A percentile compares a stretch with the other conserved stretches of the same genome.
Conservation (phyloP, 345 rosid species). For the Bretschneidera sinensis region DNA sequence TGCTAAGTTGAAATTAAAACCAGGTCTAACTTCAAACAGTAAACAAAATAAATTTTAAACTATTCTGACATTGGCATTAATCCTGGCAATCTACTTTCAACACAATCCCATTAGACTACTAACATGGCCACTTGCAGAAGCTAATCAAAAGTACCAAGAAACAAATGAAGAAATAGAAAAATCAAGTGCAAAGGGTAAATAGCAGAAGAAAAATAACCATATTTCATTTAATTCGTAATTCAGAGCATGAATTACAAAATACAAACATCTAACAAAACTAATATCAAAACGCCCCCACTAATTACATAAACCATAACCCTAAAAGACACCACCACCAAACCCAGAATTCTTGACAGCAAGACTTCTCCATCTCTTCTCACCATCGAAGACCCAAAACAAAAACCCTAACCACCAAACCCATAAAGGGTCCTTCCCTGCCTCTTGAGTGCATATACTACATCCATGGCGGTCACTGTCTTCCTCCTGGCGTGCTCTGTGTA, state of each 20-base stretch:
- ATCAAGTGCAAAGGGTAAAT: too few species aligned
- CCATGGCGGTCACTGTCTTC: conserved; percentile 65
- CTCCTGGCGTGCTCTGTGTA: conserved; percentile 57
- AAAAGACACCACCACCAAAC: not conserved
- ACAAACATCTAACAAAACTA: not conserved
- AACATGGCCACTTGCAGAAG: too few species aligned
- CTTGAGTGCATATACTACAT: conserved; percentile 57
- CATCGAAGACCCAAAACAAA: too few species aligned
- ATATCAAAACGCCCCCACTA: not conserved
- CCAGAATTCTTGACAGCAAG: conserved; percentile 31
- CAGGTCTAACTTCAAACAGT: too few species aligned
- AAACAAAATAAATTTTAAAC: too few species aligned
- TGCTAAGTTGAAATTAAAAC: too few species aligned
- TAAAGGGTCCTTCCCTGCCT: conserved; percentile 60
- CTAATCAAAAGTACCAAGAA: too few species aligned
- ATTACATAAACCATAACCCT: conserved; percentile 6
- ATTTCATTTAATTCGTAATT: not conserved
- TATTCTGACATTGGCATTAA: too few species aligned
- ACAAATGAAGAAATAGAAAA: too few species aligned
- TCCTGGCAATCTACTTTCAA: too few species aligned
- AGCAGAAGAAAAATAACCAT: too few species aligned
- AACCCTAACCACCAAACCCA: conserved; percentile 43
- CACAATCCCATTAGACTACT: too few species aligned
- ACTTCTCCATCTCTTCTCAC: conserved; percentile 15
- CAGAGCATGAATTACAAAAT: conserved; percentile 11